A percentile compares a stretch with the other conserved stretches of the same genome.
Conservation (phyloP, 192 early-diverging fungal species). For the Coemansia sp. region DNA sequence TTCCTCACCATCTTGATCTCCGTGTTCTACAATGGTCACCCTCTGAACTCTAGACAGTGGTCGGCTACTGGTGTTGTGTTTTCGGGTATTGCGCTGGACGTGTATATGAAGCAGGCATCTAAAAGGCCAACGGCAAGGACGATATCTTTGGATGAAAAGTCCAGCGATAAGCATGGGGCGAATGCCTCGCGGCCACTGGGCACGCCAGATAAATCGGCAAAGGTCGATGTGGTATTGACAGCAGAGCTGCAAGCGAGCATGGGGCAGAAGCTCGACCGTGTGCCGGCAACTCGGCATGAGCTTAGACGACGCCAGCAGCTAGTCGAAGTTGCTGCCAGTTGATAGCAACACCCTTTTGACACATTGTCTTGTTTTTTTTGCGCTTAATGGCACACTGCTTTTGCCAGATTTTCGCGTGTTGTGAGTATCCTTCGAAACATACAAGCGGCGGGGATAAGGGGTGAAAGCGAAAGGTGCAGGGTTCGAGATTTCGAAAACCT, state of each 20-base stretch:
- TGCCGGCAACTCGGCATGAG: not conserved
- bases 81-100: conserved; percentile 76
- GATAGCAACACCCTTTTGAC: not conserved
- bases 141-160: not conserved
- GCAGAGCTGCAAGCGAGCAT: conserved; percentile 8
- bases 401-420: not conserved
- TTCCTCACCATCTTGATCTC: conserved; percentile 92
- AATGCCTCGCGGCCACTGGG: not conserved
- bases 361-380: not conserved
- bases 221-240: conserved; percentile 10
- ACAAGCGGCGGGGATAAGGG: too few relatives aligned
- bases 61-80: conserved; percentile 82
- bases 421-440: not conserved
- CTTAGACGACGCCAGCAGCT: conserved; percentile 34
- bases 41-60: conserved; percentile 82
- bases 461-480: too few relatives aligned
- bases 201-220: not conserved
- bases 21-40: conserved; percentile 85
- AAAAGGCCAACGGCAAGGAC: conserved; percentile 20
- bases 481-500: too few relatives aligned
- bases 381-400: not conserved
- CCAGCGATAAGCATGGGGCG: not conserved
- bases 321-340: conserved; percentile 33
- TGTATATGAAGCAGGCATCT: conserved; percentile 64
- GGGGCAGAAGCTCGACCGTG: not conserved